Base-by-base conservation (phyloP, 1,139 yeast species). In the Geotrichum candidum region DNA sequence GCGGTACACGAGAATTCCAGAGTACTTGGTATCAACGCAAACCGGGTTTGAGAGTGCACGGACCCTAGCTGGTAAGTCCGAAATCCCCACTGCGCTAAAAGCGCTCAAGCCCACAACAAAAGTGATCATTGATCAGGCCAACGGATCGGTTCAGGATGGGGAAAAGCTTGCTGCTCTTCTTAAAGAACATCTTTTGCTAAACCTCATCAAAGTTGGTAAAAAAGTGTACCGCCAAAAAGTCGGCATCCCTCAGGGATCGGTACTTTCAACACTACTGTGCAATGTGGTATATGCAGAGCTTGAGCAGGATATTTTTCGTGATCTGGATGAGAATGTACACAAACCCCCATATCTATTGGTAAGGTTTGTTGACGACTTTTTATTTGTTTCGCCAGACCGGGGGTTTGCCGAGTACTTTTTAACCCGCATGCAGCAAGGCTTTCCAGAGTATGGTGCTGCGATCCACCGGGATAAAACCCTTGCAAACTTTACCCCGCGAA, bases 211-310 rank as follows among this genome's bases (percentile, higher is more conserved):
- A 46, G 71, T 78, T 1, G 73, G 74, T 2, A 70, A 70, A 0
- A 68, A 68, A 1, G 73, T 76, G 2, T 84, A 74, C 65, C 72
- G 73, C 33, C 78, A 96, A 63, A 80, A 75, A 51, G 74, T 78
- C 11, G 99, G 99, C 0, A 81, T 94, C 0, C 94, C 88, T 60
- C 99, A 94, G 74, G 99, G 99, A 0, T 84, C 90, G 7, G 84
- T 87, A 0, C 74, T 92, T 18, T 95, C 96, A 66, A 82, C 90
- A 0, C 76, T 85, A 1, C 78, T 94, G 50, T 91, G 96, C 67
- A 90, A 91, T 67, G 69, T 91, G 4, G 83, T 89, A 0, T 88
- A 88, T 68, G 89, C 88, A 67, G 78, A 81, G 9, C 72, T 92
- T 58, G 82, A 88, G 1, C 78, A 78, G n/a, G 71, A 77, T 7